Percentiles rank a stretch among this genome's conserved stretches.
Evolutionary conservation across 2,329 filamentous ascomycete species (phyloP).

Genomic region (Hypoxylon rubiginosum): DNA sequence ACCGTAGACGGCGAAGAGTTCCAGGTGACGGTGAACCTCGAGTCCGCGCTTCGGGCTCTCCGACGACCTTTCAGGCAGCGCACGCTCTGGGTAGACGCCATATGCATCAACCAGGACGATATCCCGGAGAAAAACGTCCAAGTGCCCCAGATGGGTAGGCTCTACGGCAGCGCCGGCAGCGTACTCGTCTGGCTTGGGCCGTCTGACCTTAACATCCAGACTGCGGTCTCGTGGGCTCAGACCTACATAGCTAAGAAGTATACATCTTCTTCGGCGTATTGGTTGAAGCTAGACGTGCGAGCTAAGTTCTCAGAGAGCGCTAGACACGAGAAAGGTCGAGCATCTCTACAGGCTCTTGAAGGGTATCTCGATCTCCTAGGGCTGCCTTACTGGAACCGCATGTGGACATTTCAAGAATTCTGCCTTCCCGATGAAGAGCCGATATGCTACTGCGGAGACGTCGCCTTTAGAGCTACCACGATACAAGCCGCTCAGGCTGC

Average conservation of each 20-base stretch:
- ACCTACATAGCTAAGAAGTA: background rate
- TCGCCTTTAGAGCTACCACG: background rate
- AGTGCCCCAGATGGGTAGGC: slow-evolving; percentile 31
- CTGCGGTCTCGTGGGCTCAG: background rate
- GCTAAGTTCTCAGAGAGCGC: background rate
- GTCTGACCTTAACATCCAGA: background rate
- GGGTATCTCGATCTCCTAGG: background rate
- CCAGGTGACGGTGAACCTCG: slow-evolving; percentile 27
- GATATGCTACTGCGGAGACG: background rate
- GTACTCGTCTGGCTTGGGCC: slow-evolving; percentile 29
- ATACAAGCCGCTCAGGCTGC: background rate
- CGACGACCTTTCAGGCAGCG: slow-evolving; percentile 13
- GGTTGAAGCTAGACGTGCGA: background rate
- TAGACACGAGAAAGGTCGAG: background rate
- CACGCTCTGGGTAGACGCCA: slow-evolving; percentile 28
- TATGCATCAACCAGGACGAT: slow-evolving; percentile 31
- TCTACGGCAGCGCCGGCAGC: slow-evolving; percentile 21
- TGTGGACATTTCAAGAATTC: slow-evolving; percentile 9
- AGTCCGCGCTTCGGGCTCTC: slow-evolving; percentile 19
- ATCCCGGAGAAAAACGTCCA: slow-evolving; percentile 27
- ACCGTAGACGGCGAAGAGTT: slow-evolving; percentile 18
- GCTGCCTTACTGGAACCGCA: slow-evolving; percentile 5
- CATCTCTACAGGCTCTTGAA: background rate
- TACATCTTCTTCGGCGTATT: background rate
- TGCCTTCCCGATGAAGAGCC: background rate